A percentile compares a stretch with the other conserved stretches of the same genome.
phyloP scores from a whole-genome alignment of 441 rosid species.

The Mallotus repandus region DNA sequence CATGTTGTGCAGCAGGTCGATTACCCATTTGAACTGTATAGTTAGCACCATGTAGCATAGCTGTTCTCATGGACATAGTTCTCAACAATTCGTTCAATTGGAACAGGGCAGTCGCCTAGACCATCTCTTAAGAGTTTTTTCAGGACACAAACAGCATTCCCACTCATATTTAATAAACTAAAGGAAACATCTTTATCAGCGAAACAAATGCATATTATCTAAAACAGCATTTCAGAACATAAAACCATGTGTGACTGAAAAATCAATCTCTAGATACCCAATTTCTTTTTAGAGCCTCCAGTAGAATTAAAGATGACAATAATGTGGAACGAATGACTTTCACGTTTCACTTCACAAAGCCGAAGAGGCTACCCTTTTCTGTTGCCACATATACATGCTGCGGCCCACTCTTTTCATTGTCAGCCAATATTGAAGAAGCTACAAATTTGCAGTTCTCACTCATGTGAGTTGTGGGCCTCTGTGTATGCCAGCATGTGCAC shows the following conservation, averaged over 20 bases:
- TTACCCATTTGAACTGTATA: background rate
- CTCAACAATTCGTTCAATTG: background rate
- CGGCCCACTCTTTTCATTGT: background rate
- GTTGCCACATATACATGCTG: background rate
- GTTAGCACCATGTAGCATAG: background rate
- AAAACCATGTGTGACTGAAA: background rate
- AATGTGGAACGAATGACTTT: background rate
- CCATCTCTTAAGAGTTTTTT: background rate
- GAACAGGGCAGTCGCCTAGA: background rate
- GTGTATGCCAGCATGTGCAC: background rate
- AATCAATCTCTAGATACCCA: constrained; percentile 4
- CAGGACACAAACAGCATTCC: background rate
- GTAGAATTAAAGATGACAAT: background rate
- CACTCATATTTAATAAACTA: background rate
- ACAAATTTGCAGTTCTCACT: background rate
- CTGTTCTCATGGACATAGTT: background rate
- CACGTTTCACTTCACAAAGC: background rate
- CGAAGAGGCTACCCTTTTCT: background rate
- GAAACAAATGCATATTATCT: background rate
- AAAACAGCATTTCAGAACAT: background rate
- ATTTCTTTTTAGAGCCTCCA: background rate
- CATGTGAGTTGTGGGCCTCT: too few species aligned
- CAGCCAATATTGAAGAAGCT: background rate
- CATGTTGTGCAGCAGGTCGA: background rate
- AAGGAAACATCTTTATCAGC: background rate